Conservation (phyloP, 2,329 filamentous ascomycete genomes). For the Hymenoscyphus repandus region DNA sequence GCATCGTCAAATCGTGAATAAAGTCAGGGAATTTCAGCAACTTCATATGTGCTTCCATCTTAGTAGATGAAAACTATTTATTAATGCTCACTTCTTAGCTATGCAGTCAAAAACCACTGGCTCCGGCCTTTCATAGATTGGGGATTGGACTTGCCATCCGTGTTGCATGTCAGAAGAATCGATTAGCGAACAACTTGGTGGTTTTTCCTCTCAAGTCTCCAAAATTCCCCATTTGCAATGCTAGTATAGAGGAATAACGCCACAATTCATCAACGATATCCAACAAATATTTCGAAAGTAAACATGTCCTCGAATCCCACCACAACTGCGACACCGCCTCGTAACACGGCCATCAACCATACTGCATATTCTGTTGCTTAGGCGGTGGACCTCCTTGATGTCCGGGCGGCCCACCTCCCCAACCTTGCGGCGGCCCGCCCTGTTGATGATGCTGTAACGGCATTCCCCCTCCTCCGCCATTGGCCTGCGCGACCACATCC, state of each 20-base stretch:
- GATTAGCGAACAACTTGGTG: too few relatives aligned
- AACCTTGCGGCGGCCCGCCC: conserved; percentile 20
- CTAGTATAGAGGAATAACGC: background rate
- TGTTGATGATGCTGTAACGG: conserved; percentile 24
- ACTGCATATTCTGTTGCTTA: conserved; percentile 29
- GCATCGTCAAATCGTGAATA: too few relatives aligned
- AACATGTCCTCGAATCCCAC: background rate
- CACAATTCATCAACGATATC: too few relatives aligned
- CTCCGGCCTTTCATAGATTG: too few relatives aligned
- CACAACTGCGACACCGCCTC: background rate
- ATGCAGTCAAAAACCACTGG: too few relatives aligned
- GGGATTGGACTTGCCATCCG: too few relatives aligned
- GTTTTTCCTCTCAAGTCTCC: too few relatives aligned
- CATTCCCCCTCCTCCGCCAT: conserved; percentile 21
- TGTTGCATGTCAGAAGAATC: too few relatives aligned
- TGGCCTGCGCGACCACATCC: conserved; percentile 26
- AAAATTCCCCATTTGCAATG: background rate
- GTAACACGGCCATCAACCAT: conserved; percentile 16
- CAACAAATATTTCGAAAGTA: background rate
- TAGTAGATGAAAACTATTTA: too few relatives aligned
- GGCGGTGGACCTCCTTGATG: conserved; percentile 15
- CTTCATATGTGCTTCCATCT: too few relatives aligned
- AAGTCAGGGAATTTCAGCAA: too few relatives aligned
- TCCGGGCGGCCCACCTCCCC: conserved; percentile 19
- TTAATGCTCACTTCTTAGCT: too few relatives aligned